Percentiles rank a stretch among this genome's conserved stretches.
phyloP scores from a whole-genome alignment of 2,329 filamentous ascomycete species.

The Taxawa tesnikishii region DNA sequence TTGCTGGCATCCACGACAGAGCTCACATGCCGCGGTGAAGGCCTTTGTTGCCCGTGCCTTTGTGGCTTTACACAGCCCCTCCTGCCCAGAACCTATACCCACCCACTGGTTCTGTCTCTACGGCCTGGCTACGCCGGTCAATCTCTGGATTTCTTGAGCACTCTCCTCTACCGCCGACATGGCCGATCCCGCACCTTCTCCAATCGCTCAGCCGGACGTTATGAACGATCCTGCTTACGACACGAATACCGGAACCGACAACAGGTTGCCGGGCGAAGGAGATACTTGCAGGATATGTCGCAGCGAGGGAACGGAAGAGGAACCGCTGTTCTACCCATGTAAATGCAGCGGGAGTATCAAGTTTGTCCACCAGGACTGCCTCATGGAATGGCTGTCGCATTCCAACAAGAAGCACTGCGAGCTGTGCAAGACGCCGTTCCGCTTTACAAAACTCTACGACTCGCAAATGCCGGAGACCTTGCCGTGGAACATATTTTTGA shows the following conservation, averaged over 20 bases:
- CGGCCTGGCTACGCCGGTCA: no score
- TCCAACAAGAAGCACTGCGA: constrained; percentile 99
- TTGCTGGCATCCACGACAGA: no score
- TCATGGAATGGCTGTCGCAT: constrained; percentile 98
- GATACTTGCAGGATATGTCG: constrained; percentile 97
- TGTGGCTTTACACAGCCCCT: no score
- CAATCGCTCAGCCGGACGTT: constrained; percentile 29
- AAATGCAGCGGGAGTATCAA: constrained; percentile 99
- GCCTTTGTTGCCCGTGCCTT: no score
- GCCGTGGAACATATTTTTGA: constrained; percentile 68
- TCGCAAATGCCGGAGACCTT: constrained; percentile 82
- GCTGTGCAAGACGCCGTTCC: constrained; percentile 95
- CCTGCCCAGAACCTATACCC: no score
- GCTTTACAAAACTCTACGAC: constrained; percentile 95
- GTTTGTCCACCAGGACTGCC: constrained; percentile 91
- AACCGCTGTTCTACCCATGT: constrained; percentile 93
- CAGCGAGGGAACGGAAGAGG: constrained; percentile 67
- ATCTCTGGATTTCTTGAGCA: no score
- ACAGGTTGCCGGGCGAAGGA: constrained; percentile 32
- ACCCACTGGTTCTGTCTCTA: no score
- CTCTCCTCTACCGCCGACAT: constrained; percentile 1
- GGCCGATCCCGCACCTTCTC: constrained; percentile 1
- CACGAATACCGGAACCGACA: constrained; percentile 6
- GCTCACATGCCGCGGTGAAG: no score
- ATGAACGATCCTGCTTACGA: constrained; percentile 45